Evolutionary conservation across 805 yeast species (phyloP), one percentile per base, ranked within the genome.

Genomic region (Schizosaccharomyces lindneri): DNA sequence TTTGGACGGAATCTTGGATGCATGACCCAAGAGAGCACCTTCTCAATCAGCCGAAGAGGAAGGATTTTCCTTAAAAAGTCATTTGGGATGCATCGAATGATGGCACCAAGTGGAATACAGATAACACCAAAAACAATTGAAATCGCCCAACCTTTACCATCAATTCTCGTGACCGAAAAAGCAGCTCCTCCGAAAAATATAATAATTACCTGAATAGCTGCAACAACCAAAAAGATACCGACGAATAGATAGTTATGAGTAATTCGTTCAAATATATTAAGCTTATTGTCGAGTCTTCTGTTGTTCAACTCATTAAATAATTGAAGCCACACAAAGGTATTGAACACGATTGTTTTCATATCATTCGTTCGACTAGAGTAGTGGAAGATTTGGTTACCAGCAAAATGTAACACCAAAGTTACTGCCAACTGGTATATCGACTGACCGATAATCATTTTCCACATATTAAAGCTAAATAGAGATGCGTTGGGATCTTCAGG

Each of bases 121-220:
- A 85, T 60, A 64, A 84, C 70, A 39, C 97, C 97, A 73, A 94
- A 81, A 32, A 85, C 68, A 4, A 90, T 72, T 0, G 97, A 93
- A 1, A 87, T 81, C 0, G 79, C 93, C 98, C 98, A 94, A 85
- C 83, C 81, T 0, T 81, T 81, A 6, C 85, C 84, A 0, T 95
- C 84, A 72, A 85, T 94, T 64, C 83, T 78, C 1, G 80, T 80
- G 65, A 89, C 78, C 6, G 89, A 81, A 73, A 93, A 93, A 0
- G 98, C 96, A 55, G 90, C 85, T 62, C 99, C 98, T 62, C 99
- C 99, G 65, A 87, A 90, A 72, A 82, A 85, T 97, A 93, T 93
- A 67, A 93, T 90, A 62, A 90, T 71, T 2, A 88, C 75, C 74
- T 93, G 98, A 72, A 82, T 80, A 4, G 85, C 89, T 39, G 83